Conservation (phyloP, 140 eudicot species). For the Anethum foeniculum region DNA sequence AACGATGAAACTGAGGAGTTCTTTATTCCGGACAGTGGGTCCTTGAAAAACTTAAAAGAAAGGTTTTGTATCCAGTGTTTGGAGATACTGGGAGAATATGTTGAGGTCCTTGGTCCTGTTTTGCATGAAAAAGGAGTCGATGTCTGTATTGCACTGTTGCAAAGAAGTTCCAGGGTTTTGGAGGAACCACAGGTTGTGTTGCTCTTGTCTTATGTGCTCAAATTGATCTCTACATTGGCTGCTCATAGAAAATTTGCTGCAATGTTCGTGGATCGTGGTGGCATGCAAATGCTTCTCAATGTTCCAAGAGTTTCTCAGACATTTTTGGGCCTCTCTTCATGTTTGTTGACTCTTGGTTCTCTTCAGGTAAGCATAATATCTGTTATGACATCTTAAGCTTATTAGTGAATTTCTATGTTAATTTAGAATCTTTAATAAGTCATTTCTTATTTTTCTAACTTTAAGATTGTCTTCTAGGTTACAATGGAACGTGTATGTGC, state of each 20-base stretch:
- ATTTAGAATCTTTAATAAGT: neutral
- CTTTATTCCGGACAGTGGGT: slow-evolving; percentile 45
- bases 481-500: slow-evolving; percentile 98
- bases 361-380: slow-evolving; percentile 57
- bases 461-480: slow-evolving; percentile 38
- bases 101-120: slow-evolving; percentile 97
- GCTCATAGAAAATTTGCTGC: slow-evolving; percentile 95
- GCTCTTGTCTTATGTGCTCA: slow-evolving; percentile 71
- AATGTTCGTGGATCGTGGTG: slow-evolving; percentile 92
- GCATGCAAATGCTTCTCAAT: slow-evolving; percentile 82
- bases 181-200: slow-evolving; percentile 38
- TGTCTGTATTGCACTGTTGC: slow-evolving; percentile 79
- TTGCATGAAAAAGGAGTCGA: slow-evolving; percentile 97
- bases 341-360: slow-evolving; percentile 89
- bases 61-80: slow-evolving; percentile 88
- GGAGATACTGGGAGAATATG: slow-evolving; percentile 79
- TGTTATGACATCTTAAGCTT: neutral
- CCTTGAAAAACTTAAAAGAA: slow-evolving; percentile 63
- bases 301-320: slow-evolving; percentile 64
- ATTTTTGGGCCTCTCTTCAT: slow-evolving; percentile 75
- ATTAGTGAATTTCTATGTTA: neutral
- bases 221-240: slow-evolving; percentile 75
- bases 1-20: slow-evolving; percentile 59
- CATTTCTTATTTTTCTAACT: slow-evolving; percentile 4
- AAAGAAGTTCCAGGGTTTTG: slow-evolving; percentile 41